These are phyloP conservation scores for Lachnellula subtilissima DNA, from an alignment of 2,329 filamentous ascomycete genomes.

Conservation along the genomic window DNA sequence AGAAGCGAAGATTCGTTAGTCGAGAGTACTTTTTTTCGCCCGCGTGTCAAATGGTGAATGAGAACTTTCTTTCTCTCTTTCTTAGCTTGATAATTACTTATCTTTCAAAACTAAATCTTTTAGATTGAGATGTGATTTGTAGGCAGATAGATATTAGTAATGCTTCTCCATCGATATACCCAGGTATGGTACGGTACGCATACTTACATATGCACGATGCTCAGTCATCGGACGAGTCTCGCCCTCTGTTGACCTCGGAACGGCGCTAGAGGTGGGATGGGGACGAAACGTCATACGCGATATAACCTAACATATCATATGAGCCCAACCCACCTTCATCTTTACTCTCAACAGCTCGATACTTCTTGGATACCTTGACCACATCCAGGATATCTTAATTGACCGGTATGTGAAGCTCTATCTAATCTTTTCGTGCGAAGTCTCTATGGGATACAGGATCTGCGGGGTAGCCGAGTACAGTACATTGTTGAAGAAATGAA, in stretches of 20 bases:
- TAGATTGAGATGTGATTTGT: too few species aligned
- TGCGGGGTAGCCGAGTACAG: not conserved
- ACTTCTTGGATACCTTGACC: not conserved
- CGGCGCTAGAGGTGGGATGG: constrained; percentile 21
- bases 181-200: not conserved
- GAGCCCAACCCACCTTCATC: not conserved
- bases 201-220: constrained; percentile 14
- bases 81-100: too few species aligned
- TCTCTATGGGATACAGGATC: not conserved
- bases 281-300: constrained; percentile 19
- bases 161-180: not conserved
- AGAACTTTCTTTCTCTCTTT: too few species aligned
- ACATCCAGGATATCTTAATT: constrained; percentile 5
- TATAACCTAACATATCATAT: not conserved
- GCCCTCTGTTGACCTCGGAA: not conserved
- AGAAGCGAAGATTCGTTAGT: not conserved
- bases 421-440: not conserved
- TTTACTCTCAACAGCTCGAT: not conserved
- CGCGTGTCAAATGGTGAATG: too few species aligned
- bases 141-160: too few species aligned
- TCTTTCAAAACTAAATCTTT: too few species aligned
- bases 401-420: constrained; percentile 10
- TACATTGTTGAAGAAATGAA: not conserved
- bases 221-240: constrained; percentile 16
- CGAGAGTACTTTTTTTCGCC: too few species aligned